Conservation (phyloP, 129 eudicot genomes). For the Ambrosia artemisiifolia region DNA sequence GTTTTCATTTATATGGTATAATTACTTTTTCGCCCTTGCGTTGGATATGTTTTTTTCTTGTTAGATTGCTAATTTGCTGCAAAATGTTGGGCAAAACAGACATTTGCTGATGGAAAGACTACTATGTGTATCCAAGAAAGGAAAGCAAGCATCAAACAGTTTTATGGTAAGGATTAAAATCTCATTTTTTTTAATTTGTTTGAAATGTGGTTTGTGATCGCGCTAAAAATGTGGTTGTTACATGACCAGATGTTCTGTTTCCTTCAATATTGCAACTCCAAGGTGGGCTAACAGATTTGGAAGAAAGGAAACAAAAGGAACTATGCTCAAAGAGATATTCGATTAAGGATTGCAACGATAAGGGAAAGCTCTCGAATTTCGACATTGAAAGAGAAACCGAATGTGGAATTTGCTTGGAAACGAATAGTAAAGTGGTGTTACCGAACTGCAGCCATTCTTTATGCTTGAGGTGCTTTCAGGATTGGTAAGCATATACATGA, state of each 20-base stretch:
- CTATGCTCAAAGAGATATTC: conserved; percentile 49
- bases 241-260: conserved; percentile 57
- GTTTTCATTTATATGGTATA: conserved; percentile 52
- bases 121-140: conserved; percentile 60
- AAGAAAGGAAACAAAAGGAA: conserved; percentile 70
- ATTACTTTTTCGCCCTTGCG: conserved; percentile 7
- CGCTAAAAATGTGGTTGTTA: conserved; percentile 8
- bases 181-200: not conserved
- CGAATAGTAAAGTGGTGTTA: conserved; percentile 49
- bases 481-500: conserved; percentile 46
- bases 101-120: conserved; percentile 61
- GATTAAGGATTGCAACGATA: conserved; percentile 37
- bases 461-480: conserved; percentile 68
- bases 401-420: conserved; percentile 88
- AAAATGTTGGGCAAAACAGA: too few relatives aligned
- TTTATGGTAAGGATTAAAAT: conserved; percentile 43
- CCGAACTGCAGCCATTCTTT: conserved; percentile 70
- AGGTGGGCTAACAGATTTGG: conserved; percentile 73
- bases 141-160: conserved; percentile 62
- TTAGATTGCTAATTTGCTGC: conserved; percentile 13
- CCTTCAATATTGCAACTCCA: conserved; percentile 86
- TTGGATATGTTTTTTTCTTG: conserved; percentile 1
- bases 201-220: not conserved
- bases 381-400: conserved; percentile 75
- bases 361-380: conserved; percentile 35